Percentiles rank a stretch among this genome's conserved stretches.
phyloP scores from a whole-genome alignment of 176 grass and related monocot species.

The Eleusine coracana region DNA sequence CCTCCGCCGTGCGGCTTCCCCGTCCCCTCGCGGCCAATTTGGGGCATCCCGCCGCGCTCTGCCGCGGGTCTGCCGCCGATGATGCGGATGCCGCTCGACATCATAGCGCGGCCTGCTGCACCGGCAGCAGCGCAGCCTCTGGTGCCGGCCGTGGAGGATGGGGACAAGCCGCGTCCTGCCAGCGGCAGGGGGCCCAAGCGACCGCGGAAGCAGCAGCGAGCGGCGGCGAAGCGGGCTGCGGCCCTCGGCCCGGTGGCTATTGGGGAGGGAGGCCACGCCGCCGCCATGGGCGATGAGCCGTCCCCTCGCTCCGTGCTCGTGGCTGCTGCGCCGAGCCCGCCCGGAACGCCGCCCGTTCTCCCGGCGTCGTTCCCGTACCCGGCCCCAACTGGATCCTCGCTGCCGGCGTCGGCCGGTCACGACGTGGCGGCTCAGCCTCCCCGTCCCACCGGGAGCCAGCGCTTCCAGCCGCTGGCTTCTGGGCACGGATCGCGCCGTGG shows the following conservation, averaged over 20 bases:
- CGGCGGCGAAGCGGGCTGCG: neutral
- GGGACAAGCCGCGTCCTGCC: neutral
- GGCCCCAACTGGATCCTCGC: neutral
- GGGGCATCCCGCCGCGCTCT: neutral
- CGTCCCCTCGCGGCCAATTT: neutral
- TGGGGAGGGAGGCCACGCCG: neutral
- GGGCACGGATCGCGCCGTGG: neutral
- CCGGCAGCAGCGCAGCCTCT: neutral
- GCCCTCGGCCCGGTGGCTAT: neutral
- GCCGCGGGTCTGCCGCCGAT: neutral
- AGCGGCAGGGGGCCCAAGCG: too few species aligned
- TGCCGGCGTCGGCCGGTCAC: fast-evolving
- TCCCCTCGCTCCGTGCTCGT: constrained; percentile 34
- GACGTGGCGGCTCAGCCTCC: fast-evolving
- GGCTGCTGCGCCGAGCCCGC: neutral
- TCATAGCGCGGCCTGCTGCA: neutral
- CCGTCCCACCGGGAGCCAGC: neutral
- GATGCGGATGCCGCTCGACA: neutral
- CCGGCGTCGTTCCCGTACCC: neutral
- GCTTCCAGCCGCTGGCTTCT: neutral
- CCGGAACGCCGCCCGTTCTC: neutral
- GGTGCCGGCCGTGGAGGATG: too few species aligned
- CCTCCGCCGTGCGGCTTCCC: neutral
- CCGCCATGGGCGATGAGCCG: neutral
- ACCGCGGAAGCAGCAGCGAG: neutral